These are phyloP conservation scores for Pyricularia sp. DNA, from an alignment of 2,329 filamentous ascomycete genomes.

Conservation along the genomic window DNA sequence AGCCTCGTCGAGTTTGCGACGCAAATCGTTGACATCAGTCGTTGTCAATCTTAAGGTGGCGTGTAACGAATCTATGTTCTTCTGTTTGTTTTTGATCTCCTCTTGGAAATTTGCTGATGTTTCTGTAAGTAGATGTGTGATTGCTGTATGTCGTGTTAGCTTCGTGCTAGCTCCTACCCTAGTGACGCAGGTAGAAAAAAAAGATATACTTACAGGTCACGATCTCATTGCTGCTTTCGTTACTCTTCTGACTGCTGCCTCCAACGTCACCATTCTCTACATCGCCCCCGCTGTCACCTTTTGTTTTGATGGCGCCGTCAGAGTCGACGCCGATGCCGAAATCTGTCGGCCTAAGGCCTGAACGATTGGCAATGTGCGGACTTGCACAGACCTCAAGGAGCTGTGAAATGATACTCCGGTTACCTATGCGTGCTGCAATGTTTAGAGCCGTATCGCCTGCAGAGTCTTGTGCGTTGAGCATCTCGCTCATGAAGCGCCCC, in stretches of 20 bases:
- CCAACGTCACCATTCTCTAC: constrained; percentile 30
- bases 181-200: background rate
- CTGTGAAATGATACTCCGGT: constrained; percentile 91
- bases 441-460: constrained; percentile 91
- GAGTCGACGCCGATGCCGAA: constrained; percentile 75
- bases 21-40: constrained; percentile 62
- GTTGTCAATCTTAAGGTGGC: constrained; percentile 69
- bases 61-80: constrained; percentile 71
- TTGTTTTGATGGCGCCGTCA: constrained; percentile 16
- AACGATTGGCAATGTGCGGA: constrained; percentile 80
- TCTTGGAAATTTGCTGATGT: constrained; percentile 67
- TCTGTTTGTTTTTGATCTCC: constrained; percentile 73
- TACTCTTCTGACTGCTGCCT: constrained; percentile 41
- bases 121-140: constrained; percentile 69
- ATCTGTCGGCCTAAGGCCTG: constrained; percentile 78
- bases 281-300: constrained; percentile 18
- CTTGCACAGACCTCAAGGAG: constrained; percentile 90
- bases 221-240: constrained; percentile 67
- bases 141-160: constrained; percentile 35
- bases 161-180: constrained; percentile 15
- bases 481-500: constrained; percentile 88
- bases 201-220: constrained; percentile 51
- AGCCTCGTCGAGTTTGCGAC: constrained; percentile 58
- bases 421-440: constrained; percentile 83
- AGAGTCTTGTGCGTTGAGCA: constrained; percentile 90